These are phyloP conservation scores for Pseudotsuga menziesii DNA, from an alignment of 75 land plant species.

Conservation along the genomic window DNA sequence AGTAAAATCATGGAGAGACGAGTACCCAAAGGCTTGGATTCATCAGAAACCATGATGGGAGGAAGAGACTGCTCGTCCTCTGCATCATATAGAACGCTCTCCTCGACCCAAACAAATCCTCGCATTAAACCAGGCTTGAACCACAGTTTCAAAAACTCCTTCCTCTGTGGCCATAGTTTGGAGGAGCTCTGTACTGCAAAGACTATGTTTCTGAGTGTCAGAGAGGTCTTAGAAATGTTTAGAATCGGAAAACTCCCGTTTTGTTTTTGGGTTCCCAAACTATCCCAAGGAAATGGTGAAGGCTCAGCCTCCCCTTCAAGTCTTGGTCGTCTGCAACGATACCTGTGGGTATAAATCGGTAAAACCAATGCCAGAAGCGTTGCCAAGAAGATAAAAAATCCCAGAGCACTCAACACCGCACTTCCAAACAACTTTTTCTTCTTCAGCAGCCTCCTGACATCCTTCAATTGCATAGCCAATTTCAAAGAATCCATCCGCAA, in stretches of 20 bases:
- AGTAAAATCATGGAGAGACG: conserved; percentile 28
- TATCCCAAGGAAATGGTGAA: conserved; percentile 4
- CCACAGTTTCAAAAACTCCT: conserved; percentile 18
- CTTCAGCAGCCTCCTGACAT: too few relatives aligned
- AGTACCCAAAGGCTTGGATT: conserved; percentile 13
- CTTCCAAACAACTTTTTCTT: too few relatives aligned
- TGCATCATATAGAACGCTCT: conserved; percentile 4
- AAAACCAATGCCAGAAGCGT: too few relatives aligned
- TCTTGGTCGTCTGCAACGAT: too few relatives aligned
- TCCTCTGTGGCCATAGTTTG: conserved; percentile 14
- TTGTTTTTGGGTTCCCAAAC: background rate
- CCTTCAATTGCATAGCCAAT: too few relatives aligned
- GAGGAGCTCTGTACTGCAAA: conserved; percentile 23
- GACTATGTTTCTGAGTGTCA: conserved; percentile 4
- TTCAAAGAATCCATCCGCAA: too few relatives aligned
- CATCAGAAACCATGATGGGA: conserved; percentile 21
- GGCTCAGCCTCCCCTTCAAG: background rate
- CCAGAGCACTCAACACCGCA: too few relatives aligned
- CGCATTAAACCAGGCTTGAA: conserved; percentile 18
- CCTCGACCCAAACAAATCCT: conserved; percentile 23
- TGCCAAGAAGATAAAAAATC: too few relatives aligned
- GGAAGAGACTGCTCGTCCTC: conserved; percentile 8
- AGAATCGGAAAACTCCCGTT: background rate
- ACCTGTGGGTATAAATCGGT: too few relatives aligned
- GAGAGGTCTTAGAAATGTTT: background rate